Evolutionary conservation across 2,329 filamentous ascomycete genomes (phyloP).

Genomic region (Thielaviopsis musarum): DNA sequence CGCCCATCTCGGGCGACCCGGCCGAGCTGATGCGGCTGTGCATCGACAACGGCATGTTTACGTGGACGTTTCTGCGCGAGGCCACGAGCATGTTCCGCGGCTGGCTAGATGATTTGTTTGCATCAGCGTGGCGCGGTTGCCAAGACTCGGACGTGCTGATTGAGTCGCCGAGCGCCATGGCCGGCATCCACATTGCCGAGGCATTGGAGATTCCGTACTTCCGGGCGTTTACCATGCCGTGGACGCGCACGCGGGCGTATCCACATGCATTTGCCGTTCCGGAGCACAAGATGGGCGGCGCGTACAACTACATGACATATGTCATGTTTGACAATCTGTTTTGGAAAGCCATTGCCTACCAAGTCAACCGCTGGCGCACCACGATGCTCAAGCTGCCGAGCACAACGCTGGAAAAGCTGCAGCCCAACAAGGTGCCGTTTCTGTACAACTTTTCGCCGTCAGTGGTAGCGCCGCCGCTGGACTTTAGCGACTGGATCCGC

Average conservation of each 20-base stretch:
- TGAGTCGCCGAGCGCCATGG: constrained; percentile 93
- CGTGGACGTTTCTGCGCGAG: constrained; percentile 74
- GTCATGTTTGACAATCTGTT: constrained; percentile 94
- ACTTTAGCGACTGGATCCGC: constrained; percentile 95
- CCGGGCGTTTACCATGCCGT: constrained; percentile 95
- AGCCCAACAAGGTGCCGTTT: constrained; percentile 95
- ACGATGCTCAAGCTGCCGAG: constrained; percentile 60
- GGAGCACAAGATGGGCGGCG: constrained; percentile 83
- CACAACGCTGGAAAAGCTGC: constrained; percentile 78
- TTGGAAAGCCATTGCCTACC: constrained; percentile 81
- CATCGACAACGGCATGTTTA: constrained; percentile 95
- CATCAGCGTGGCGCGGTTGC: constrained; percentile 68
- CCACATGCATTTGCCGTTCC: constrained; percentile 92
- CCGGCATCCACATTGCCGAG: constrained; percentile 92
- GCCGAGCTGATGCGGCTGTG: constrained; percentile 90
- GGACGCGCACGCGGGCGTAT: constrained; percentile 89
- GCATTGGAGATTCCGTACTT: constrained; percentile 88
- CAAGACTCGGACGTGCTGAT: constrained; percentile 80
- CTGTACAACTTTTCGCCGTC: constrained; percentile 92
- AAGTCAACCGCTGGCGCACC: constrained; percentile 87
- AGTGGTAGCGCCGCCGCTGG: constrained; percentile 83
- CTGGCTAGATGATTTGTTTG: constrained; percentile 85
- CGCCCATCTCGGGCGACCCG: constrained; percentile 74
- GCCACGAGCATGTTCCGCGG: constrained; percentile 75
- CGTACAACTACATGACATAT: constrained; percentile 90